Evolutionary conservation across 345 rosid species (phyloP), one percentile per base, ranked within the genome.

Genomic region (Mercurialis annua): DNA sequence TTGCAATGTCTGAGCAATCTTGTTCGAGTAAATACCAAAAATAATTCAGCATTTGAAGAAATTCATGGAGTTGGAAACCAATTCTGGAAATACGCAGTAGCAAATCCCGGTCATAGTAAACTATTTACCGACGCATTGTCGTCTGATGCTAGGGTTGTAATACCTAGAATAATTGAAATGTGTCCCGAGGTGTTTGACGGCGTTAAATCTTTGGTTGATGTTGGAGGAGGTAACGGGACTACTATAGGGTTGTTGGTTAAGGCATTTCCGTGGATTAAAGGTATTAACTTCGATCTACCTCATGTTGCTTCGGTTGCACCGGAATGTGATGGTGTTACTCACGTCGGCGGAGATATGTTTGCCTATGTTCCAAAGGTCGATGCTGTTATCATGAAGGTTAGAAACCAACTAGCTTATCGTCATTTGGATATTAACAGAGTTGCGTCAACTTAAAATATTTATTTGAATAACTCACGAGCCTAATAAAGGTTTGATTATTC

Each of bases 251-350:
- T 76, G 69, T n/a, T 92, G 71, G 80, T 80, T 2, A 78, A 84
- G 73, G 83, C 82, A 31, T 85, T 73, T 52, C 91, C 98, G 3
- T 77, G 81, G 83, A 79, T 90, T 33, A 48, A 56, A 31, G 89
- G 87, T 47, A 75, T 82, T 40, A 92, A 85, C 67, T 92, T 92
- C 31, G 96, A 92, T 76, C 87, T 86, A 60, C 88, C 92, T 64
- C 90, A 87, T 77, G 96, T 86, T 10, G 75, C 81, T 14, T 51
- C 77, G 14, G 75, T 14, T 34, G 86, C 89, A 10, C 66, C 76
- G 5, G 17, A 63, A 46, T 15, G 20, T 7, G 8, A 17, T 18
- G 67, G 67, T 23, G 55, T 63, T 18, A 29, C 10, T 1, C 43
- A 63, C 48, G 67, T 63, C 4, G 67, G 56, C 31, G 67, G 67